Evolutionary conservation across 2,329 filamentous ascomycete species (phyloP), one percentile per base, ranked within the genome.

Genomic region (Myotisia sp.): DNA sequence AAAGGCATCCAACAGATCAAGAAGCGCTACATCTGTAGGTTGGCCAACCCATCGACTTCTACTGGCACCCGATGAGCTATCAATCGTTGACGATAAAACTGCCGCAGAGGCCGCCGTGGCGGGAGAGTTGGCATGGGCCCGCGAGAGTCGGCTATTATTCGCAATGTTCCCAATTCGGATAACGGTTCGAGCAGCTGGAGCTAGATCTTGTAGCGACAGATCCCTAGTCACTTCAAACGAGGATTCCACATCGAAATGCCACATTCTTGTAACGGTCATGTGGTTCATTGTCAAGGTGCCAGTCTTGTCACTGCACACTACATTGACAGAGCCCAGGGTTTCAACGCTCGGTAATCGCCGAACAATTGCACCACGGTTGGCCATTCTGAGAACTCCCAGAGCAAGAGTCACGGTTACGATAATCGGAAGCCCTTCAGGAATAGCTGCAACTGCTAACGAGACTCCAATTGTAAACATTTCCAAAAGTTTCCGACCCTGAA

Each of bases 231-330:
- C 64, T 34, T 75, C 68, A 22, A 74, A 64, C 5, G 73, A 68
- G 37, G 62, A 54, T 4, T 58, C 45, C 27, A 71, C 70, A 43
- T 85, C 83, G 55, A 92, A 92, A 53, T 87, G 82, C 90, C 90
- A 98, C 65, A 98, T 76, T 51, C 90, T 92, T 10, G 85, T 86
- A 0, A 85, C 85, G 1, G 90, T 92, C 90, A 98, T 95, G 53
- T 98, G 90, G 53, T 95, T 98, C 53, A 86, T 85, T 0, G 90
- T 98, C 40, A 98, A 63, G 1, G 90, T 98, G 20, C 87, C 84
- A 27, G 90, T 98, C 63, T 98, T 98, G 65, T 98, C 90, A 46
- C 85, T 94, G 63, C 92, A 98, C 5, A 98, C 84, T n/a, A 98
- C 86, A 49, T 95, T 98, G 39, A 98, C 90, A n/a, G 86, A 94